Conservation (phyloP, 441 rosid species). For the Corymbia citriodora region DNA sequence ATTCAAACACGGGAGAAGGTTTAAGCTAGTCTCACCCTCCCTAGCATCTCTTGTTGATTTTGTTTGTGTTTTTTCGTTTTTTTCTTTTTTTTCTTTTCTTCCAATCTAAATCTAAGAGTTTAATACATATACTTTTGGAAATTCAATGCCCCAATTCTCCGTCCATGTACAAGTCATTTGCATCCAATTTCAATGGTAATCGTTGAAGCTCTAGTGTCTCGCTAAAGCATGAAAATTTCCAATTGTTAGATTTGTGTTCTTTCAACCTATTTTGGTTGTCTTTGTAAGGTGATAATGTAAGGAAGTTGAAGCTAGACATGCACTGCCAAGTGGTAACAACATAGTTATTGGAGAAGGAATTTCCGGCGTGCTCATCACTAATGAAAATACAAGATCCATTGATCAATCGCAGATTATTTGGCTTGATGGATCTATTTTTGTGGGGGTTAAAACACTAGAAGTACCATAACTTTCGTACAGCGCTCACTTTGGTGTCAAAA, state of each 20-base stretch:
- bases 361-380: fast-evolving
- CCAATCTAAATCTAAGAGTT: no score
- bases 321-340: fast-evolving
- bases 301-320: neutral
- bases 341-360: fast-evolving
- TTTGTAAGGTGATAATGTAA: fast-evolving
- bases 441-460: no score
- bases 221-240: neutral
- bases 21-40: no score
- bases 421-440: neutral
- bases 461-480: no score
- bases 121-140: no score
- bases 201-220: fast-evolving
- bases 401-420: neutral
- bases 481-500: no score
- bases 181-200: fast-evolving
- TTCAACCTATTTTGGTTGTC: neutral
- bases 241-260: neutral
- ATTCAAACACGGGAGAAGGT: no score
- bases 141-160: no score
- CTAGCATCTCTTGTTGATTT: no score
- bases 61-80: no score
- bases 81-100: no score
- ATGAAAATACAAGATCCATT: neutral
- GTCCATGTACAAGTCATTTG: neutral